Evolutionary conservation across 768 basidiomycete genomes (phyloP).

Genomic region (Suillus alpinus): DNA sequence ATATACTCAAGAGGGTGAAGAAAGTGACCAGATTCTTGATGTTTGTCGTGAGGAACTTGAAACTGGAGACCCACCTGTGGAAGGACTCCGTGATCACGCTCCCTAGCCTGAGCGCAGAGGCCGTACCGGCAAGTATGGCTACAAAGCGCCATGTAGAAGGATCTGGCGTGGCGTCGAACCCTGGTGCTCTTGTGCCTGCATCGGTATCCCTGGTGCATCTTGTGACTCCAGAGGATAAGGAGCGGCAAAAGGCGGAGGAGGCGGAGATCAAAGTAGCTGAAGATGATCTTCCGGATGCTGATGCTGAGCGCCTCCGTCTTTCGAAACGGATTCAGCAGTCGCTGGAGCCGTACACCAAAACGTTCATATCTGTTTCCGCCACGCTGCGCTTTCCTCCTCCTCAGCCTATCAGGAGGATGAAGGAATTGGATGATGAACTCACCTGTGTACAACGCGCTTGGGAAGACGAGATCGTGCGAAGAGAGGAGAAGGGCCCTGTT

Average conservation of each 20-base stretch:
- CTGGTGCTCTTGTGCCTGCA: slow-evolving; percentile 12
- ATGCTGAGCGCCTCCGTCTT: slow-evolving; percentile 65
- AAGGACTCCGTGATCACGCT: slow-evolving; percentile 81
- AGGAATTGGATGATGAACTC: slow-evolving; percentile 81
- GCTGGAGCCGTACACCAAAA: slow-evolving; percentile 78
- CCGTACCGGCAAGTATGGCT: slow-evolving; percentile 46
- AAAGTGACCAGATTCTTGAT: slow-evolving; percentile 89
- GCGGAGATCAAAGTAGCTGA: slow-evolving; percentile 29
- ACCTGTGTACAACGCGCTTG: slow-evolving; percentile 66
- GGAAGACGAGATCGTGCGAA: slow-evolving; percentile 82
- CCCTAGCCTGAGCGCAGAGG: slow-evolving; percentile 62
- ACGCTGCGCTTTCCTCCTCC: slow-evolving; percentile 92
- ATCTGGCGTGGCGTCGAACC: slow-evolving; percentile 15
- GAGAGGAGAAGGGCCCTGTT: slow-evolving; percentile 59
- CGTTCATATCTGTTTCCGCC: slow-evolving; percentile 92
- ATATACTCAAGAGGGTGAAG: slow-evolving; percentile 82
- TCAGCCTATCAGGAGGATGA: slow-evolving; percentile 83
- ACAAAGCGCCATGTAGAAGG: slow-evolving; percentile 20
- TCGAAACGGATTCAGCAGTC: slow-evolving; percentile 78
- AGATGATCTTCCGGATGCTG: slow-evolving; percentile 62
- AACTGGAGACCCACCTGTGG: slow-evolving; percentile 93
- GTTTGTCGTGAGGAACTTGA: slow-evolving; percentile 90
- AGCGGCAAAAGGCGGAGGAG: slow-evolving; percentile 11
- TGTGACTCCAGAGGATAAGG: slow-evolving; percentile 16
- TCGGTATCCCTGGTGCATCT: slow-evolving; percentile 27